A percentile compares a stretch with the other conserved stretches of the same genome.
phyloP scores from a whole-genome alignment of 2,329 filamentous ascomycete species.

The Neopestalotiopsis clavispora region DNA sequence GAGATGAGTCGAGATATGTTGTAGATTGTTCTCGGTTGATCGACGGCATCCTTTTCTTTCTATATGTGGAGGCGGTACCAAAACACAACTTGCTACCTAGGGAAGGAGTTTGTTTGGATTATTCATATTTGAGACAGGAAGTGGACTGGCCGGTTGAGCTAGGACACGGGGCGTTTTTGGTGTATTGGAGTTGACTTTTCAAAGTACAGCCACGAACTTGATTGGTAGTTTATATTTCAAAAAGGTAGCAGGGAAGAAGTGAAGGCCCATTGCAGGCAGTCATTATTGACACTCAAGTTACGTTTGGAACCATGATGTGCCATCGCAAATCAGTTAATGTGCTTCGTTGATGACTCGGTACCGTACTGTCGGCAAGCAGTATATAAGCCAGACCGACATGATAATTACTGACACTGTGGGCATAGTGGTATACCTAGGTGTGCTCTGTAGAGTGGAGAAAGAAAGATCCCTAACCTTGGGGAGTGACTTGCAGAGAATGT shows the following conservation, averaged over 20 bases:
- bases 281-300: background rate
- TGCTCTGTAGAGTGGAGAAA: background rate
- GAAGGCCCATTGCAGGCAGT: background rate
- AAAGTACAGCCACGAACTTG: background rate
- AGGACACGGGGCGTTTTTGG: background rate
- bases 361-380: no score
- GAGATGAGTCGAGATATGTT: constrained; percentile 41
- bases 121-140: background rate
- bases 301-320: background rate
- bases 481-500: background rate
- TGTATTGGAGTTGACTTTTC: background rate
- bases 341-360: background rate
- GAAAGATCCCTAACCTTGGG: background rate
- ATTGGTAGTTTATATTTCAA: background rate
- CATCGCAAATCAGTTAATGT: background rate
- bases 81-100: background rate
- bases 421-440: no score
- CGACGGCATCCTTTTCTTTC: no score
- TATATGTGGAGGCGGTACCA: background rate
- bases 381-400: no score
- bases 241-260: background rate
- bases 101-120: background rate
- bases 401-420: no score
- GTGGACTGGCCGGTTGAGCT: background rate
- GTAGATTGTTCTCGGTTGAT: constrained; percentile 17